Base-by-base conservation (phyloP, 257 asterid genomes). In the Sherardia arvensis region DNA sequence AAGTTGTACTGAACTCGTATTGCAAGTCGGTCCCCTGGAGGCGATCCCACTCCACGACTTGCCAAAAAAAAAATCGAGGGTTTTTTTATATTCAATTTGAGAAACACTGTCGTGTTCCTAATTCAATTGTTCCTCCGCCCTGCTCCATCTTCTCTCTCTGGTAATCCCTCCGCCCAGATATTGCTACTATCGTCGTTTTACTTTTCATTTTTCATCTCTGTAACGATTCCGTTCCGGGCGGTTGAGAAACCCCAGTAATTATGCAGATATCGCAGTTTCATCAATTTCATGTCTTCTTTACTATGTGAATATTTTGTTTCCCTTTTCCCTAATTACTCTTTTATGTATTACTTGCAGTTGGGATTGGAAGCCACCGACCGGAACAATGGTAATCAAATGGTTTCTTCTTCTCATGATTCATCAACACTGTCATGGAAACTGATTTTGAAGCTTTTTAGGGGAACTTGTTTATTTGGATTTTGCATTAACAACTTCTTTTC, bases 351-450 rank as follows among this genome's bases (percentile, higher is more conserved):
- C 21, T 49, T n/a, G 17, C 51, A 43, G 45, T 45, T n/a, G 20
- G 32, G 62, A 61, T 30, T n/a, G 20, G 25, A 68, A 61, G 55
- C n/a, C 23, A 43, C 9, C 33, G 20, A 49, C 40, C 20, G 14
- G 14, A 29, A 68, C 33, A 68, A 68, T 68, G 73, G 73, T 68
- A 29, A 60, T 62, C 51, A 17, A 43, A 49, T 34, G 61, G 54
- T 49, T 59, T 7, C 20, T 20, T 20, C 53, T 32, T 32, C 34
- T 32, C 34, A 34, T 34, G 2, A 9, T 15, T 60, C 22, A 21
- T 32, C 28, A 22, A 8, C n/a, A 30, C 5, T 3, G 29, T 45
- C 11, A 8, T 10, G 38, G 59, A 22, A 29, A 45, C 9, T 21
- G 33, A n/a, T 12, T 54, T 53, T 1, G 27, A 38, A 51, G 4